phyloP scores from a whole-genome alignment of 108 stramenopile species.

The Craspedostauros australis region DNA sequence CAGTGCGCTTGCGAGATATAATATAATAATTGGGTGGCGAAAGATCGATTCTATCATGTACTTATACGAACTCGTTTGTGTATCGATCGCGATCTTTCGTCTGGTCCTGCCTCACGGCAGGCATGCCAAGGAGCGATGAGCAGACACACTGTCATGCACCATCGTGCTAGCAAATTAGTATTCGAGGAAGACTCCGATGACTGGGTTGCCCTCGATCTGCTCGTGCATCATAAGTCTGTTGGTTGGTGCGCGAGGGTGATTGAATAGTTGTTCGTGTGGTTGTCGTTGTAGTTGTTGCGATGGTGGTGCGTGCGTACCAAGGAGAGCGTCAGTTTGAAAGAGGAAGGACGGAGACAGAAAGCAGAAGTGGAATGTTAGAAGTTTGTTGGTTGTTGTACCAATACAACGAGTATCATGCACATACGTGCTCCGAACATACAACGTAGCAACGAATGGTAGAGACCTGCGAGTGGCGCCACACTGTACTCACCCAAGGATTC shows the following conservation, averaged over 20 bases:
- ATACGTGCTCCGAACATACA: not conserved
- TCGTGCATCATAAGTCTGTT: not conserved
- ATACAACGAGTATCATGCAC: not conserved
- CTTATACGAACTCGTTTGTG: too few species aligned
- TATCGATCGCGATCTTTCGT: too few species aligned
- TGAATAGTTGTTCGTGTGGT: not conserved
- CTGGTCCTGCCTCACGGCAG: too few species aligned
- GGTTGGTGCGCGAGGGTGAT: not conserved
- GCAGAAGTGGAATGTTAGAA: not conserved
- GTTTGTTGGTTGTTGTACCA: not conserved
- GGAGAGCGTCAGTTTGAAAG: not conserved
- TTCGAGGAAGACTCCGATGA: slow-evolving; percentile 27
- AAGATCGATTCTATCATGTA: too few species aligned
- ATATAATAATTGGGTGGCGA: too few species aligned
- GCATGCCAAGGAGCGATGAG: too few species aligned
- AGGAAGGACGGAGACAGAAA: not conserved
- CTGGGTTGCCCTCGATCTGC: slow-evolving; percentile 24
- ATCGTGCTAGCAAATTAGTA: too few species aligned
- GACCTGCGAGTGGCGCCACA: slow-evolving; percentile 71
- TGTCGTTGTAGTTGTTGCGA: not conserved
- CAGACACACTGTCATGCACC: too few species aligned
- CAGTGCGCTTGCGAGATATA: too few species aligned
- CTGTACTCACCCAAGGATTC: slow-evolving; percentile 82
- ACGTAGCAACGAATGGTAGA: slow-evolving; percentile 6
- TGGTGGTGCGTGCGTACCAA: not conserved